Conservation (phyloP, 306 rosid species). For the Hylodesmum podocarpum region DNA sequence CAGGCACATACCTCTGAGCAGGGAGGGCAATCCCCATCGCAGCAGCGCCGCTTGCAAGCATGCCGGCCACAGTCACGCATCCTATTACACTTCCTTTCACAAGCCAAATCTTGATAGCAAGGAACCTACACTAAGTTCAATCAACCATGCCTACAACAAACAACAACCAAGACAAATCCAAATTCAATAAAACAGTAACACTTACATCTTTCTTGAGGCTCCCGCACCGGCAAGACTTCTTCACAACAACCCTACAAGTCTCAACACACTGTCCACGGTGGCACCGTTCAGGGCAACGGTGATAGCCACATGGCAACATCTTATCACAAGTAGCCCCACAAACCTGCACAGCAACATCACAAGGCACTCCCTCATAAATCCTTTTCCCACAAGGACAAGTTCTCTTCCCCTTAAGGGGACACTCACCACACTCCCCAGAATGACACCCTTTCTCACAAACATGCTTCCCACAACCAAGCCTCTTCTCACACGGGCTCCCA, state of each 20-base stretch:
- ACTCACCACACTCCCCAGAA: constrained; percentile 70
- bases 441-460: constrained; percentile 77
- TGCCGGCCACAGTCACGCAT: constrained; percentile 87
- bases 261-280: constrained; percentile 78
- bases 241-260: constrained; percentile 76
- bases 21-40: constrained; percentile 92
- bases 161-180: constrained; percentile 27
- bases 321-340: constrained; percentile 87
- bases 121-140: constrained; percentile 82
- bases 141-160: constrained; percentile 24
- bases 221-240: constrained; percentile 80
- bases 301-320: constrained; percentile 68
- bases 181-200: constrained; percentile 10
- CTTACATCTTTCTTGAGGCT: constrained; percentile 90
- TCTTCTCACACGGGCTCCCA: constrained; percentile 52
- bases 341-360: constrained; percentile 68
- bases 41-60: constrained; percentile 92
- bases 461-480: constrained; percentile 80
- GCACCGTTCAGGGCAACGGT: constrained; percentile 87
- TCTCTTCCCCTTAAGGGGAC: constrained; percentile 83
- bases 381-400: constrained; percentile 88
- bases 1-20: constrained; percentile 85
- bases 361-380: constrained; percentile 70
- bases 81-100: constrained; percentile 90
- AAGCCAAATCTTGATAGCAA: constrained; percentile 87